Percentiles rank a stretch among this genome's conserved stretches.
Evolutionary conservation across 75 land plant genomes (phyloP).

Genomic region (Pseudotsuga menziesii): DNA sequence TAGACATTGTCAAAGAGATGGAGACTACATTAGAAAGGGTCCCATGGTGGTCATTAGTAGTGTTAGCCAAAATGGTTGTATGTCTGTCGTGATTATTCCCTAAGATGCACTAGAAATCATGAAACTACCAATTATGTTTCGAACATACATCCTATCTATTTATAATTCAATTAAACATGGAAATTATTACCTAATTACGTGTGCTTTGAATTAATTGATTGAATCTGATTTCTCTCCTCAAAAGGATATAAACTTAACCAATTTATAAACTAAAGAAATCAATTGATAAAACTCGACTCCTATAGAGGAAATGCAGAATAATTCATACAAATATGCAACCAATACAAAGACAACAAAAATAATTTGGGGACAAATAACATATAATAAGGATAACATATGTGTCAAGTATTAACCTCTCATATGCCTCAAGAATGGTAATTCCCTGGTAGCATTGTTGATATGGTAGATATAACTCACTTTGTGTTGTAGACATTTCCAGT

Average conservation of each 20-base stretch:
- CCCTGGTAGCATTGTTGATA: slow-evolving; percentile 84
- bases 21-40: too few relatives aligned
- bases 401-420: slow-evolving; percentile 89
- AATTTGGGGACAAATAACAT: neutral
- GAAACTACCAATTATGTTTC: too few relatives aligned
- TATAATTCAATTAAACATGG: neutral
- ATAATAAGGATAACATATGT: slow-evolving; percentile 41
- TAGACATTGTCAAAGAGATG: too few relatives aligned
- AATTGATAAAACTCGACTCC: neutral
- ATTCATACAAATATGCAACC: neutral
- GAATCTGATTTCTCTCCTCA: neutral
- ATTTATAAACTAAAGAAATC: neutral
- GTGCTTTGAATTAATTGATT: neutral
- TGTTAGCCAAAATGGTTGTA: too few relatives aligned
- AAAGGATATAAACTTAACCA: neutral
- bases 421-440: slow-evolving; percentile 85
- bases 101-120: too few relatives aligned
- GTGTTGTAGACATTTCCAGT: slow-evolving; percentile 82
- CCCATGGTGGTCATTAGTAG: too few relatives aligned
- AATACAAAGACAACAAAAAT: neutral
- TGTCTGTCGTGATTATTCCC: too few relatives aligned
- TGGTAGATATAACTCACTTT: slow-evolving; percentile 94
- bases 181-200: neutral
- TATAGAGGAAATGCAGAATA: neutral
- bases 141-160: neutral